Evolutionary conservation across 2,329 filamentous ascomycete species (phyloP).

Genomic region (Gyromitra esculenta): DNA sequence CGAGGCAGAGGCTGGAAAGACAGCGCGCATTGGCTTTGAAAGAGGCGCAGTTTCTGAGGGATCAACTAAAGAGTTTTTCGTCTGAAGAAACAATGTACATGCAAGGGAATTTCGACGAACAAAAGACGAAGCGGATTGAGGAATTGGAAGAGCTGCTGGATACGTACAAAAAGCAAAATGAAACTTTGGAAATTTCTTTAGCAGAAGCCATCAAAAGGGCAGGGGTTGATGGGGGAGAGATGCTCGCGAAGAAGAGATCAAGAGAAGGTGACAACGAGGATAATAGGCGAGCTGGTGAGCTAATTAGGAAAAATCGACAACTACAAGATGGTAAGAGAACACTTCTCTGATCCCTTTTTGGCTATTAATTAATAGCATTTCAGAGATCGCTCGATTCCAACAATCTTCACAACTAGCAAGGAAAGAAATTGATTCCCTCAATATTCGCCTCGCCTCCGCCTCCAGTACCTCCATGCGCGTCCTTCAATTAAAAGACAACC

Average conservation of each 20-base stretch:
- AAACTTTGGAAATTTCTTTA: conserved; percentile 75
- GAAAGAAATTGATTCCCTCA: conserved; percentile 75
- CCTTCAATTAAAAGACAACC: conserved; percentile 88
- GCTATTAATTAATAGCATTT: conserved; percentile 13
- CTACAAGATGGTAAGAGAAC: conserved; percentile 71
- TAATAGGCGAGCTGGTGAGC: conserved; percentile 79
- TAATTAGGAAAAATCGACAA: conserved; percentile 86
- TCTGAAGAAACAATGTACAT: conserved; percentile 91
- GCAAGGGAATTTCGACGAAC: conserved; percentile 78
- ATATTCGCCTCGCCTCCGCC: conserved; percentile 64
- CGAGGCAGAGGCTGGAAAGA: conserved; percentile 79
- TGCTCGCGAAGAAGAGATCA: conserved; percentile 70
- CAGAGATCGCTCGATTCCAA: conserved; percentile 74
- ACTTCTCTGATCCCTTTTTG: background rate
- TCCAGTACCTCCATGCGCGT: conserved; percentile 80
- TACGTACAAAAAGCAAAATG: conserved; percentile 82
- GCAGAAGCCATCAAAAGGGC: conserved; percentile 77
- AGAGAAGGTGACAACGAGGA: conserved; percentile 69
- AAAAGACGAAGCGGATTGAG: conserved; percentile 76
- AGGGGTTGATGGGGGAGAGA: conserved; percentile 61
- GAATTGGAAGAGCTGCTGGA: conserved; percentile 88
- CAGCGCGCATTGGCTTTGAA: conserved; percentile 87
- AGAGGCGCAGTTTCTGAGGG: conserved; percentile 92
- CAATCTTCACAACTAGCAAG: conserved; percentile 77
- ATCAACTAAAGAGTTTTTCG: conserved; percentile 76